Percentiles rank a stretch among this genome's conserved stretches.
These are phyloP conservation scores for Suillus lakei DNA, from an alignment of 768 basidiomycete species.

Conservation along the genomic window DNA sequence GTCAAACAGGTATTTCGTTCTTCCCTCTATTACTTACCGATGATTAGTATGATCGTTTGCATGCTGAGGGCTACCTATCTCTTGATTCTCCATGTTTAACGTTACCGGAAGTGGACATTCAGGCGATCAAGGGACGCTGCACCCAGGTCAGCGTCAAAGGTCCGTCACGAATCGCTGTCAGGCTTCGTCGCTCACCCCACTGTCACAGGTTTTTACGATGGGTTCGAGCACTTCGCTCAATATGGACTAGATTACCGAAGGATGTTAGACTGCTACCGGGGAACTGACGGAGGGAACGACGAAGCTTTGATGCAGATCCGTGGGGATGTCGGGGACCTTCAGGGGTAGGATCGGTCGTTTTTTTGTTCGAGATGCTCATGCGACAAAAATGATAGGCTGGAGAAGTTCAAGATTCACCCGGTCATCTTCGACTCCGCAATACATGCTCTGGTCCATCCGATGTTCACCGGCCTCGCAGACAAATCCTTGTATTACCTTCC, in stretches of 20 bases:
- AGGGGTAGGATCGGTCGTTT: neutral
- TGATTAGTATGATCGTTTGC: neutral
- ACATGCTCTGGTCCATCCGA: conserved; percentile 6
- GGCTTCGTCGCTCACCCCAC: neutral
- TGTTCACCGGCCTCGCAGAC: neutral
- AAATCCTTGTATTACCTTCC: conserved; percentile 7
- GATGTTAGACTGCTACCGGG: conserved; percentile 13
- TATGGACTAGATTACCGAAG: conserved; percentile 39
- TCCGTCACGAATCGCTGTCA: neutral
- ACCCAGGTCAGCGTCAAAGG: neutral
- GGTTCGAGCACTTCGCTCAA: conserved; percentile 34
- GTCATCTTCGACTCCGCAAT: conserved; percentile 8
- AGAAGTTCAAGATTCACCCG: conserved; percentile 3
- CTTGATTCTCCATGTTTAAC: neutral
- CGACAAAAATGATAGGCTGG: neutral
- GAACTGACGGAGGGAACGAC: neutral
- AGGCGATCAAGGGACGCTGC: conserved; percentile 3
- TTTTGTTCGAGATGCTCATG: neutral
- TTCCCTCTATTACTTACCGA: neutral
- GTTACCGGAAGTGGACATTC: neutral
- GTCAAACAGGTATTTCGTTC: neutral
- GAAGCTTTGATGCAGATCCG: conserved; percentile 2
- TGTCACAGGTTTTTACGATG: conserved; percentile 29
- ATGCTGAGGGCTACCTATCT: conserved; percentile 11
- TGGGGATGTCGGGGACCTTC: conserved; percentile 3